Evolutionary conservation across 495 filamentous ascomycete species (phyloP).

Genomic region (Podospora australis): DNA sequence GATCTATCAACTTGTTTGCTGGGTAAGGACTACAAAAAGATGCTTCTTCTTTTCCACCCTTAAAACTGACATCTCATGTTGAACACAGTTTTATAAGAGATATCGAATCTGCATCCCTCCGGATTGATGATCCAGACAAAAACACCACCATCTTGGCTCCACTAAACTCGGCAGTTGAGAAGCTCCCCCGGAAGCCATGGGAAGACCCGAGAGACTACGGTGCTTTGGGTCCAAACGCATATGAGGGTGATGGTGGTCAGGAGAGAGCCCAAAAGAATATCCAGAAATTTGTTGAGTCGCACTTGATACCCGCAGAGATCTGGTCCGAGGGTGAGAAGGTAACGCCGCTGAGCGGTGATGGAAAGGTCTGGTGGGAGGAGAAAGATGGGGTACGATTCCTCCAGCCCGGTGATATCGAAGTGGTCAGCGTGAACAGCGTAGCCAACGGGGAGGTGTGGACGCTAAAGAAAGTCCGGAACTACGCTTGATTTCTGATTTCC

Average conservation of each 20-base stretch:
- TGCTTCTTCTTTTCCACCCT: not conserved
- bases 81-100: slow-evolving; percentile 65
- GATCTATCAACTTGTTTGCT: slow-evolving; percentile 81
- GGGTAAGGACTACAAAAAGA: slow-evolving; percentile 32
- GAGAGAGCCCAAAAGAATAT: slow-evolving; percentile 76
- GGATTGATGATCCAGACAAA: slow-evolving; percentile 57
- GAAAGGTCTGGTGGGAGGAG: slow-evolving; percentile 73
- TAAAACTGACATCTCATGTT: no score
- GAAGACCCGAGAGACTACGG: slow-evolving; percentile 79
- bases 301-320: slow-evolving; percentile 69
- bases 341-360: slow-evolving; percentile 56
- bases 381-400: slow-evolving; percentile 62
- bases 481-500: no score
- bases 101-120: slow-evolving; percentile 62
- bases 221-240: slow-evolving; percentile 65
- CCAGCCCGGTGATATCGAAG: slow-evolving; percentile 70
- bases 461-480: slow-evolving; percentile 61
- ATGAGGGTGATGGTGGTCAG: slow-evolving; percentile 70
- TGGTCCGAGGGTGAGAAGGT: slow-evolving; percentile 74
- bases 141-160: slow-evolving; percentile 93
- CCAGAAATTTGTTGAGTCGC: slow-evolving; percentile 77
- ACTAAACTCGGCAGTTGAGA: slow-evolving; percentile 70
- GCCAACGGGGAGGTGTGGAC: slow-evolving; percentile 85
- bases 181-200: slow-evolving; percentile 86
- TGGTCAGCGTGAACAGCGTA: slow-evolving; percentile 65